A percentile compares a stretch with the other conserved stretches of the same genome.
Conservation (phyloP, 306 rosid species). For the Morella rubra region DNA sequence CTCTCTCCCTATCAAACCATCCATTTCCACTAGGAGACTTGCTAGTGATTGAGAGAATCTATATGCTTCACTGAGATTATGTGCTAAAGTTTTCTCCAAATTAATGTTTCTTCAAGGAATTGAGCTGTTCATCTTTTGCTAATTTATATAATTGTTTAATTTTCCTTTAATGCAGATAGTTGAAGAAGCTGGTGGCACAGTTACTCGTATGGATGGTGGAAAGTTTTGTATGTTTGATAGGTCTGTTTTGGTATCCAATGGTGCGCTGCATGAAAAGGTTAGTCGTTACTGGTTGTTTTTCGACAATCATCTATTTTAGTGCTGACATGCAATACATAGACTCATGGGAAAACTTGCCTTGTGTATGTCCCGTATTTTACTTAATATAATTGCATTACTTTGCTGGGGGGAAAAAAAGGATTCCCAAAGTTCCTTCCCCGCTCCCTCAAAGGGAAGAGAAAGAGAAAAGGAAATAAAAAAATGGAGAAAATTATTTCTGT, state of each 20-base stretch:
- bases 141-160: conserved; percentile 1
- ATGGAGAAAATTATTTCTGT: too few relatives aligned
- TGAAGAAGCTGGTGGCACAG: conserved; percentile 91
- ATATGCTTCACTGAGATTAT: not conserved
- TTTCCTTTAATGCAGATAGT: conserved; percentile 51
- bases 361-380: not conserved
- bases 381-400: not conserved
- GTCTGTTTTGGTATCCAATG: conserved; percentile 86
- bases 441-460: not conserved
- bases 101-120: not conserved
- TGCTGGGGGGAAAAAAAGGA: not conserved
- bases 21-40: not conserved
- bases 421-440: not conserved
- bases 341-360: not conserved
- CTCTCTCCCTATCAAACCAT: too few relatives aligned
- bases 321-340: not conserved
- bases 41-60: not conserved
- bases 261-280: conserved; percentile 73
- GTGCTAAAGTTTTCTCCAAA: not conserved
- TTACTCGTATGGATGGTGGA: conserved; percentile 90
- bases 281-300: conserved; percentile 23
- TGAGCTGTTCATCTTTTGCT: not conserved
- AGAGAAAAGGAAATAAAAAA: not conserved
- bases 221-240: conserved; percentile 89
- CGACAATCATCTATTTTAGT: not conserved